A percentile compares a stretch with the other conserved stretches of the same genome.
phyloP scores from a whole-genome alignment of 1,139 yeast species.

The Saccharomycopsis hybrid region DNA sequence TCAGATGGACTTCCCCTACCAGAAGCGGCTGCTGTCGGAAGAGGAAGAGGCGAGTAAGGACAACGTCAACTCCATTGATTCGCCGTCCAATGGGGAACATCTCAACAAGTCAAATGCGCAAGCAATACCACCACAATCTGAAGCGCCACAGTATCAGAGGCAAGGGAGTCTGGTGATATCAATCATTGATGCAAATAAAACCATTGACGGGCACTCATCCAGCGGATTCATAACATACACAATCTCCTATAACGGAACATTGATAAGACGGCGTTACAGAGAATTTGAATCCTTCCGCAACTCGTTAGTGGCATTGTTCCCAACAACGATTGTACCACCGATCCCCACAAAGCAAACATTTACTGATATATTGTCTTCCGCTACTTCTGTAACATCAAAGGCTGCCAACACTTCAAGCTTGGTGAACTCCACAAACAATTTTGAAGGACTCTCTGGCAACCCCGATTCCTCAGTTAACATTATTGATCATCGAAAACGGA shows the following conservation, averaged over 20 bases:
- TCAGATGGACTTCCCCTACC: constrained; percentile 23
- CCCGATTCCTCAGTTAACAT: constrained; percentile 33
- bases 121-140: too few species aligned
- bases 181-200: constrained; percentile 72
- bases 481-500: constrained; percentile 58
- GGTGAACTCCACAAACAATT: constrained; percentile 2
- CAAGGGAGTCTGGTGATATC: too few species aligned
- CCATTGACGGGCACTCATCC: constrained; percentile 63
- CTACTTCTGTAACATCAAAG: constrained; percentile 2
- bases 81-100: too few species aligned
- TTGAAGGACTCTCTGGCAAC: not conserved
- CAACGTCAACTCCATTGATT: constrained; percentile 18
- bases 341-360: constrained; percentile 78
- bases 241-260: constrained; percentile 53
- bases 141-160: constrained; percentile 20
- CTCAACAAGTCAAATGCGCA: too few species aligned
- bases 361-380: constrained; percentile 38
- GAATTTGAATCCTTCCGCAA: constrained; percentile 77
- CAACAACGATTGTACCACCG: constrained; percentile 84
- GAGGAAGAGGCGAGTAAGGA: not conserved
- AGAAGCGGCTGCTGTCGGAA: too few species aligned
- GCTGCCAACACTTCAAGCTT: constrained; percentile 3
- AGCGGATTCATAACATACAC: constrained; percentile 67
- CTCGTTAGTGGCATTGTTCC: constrained; percentile 58
- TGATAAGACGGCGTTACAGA: constrained; percentile 72